These are phyloP conservation scores for Rhizoclosmatium globosum DNA, from an alignment of 192 early-diverging fungal species.

Conservation along the genomic window DNA sequence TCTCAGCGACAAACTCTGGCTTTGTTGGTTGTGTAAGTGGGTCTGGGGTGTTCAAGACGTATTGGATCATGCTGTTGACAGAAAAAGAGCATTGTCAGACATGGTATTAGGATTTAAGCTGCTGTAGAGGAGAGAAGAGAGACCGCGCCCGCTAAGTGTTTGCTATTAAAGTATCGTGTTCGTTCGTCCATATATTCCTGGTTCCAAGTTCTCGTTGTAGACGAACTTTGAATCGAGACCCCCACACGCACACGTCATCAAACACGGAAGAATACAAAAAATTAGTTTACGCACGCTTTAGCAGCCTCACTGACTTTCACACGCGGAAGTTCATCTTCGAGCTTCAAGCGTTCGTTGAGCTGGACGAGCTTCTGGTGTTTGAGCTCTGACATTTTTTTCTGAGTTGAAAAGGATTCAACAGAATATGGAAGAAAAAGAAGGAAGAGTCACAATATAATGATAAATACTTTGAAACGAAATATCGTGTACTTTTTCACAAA, in stretches of 20 bases:
- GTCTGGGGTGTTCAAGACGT: constrained; percentile 56
- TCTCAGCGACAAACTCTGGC: constrained; percentile 56
- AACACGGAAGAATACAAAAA: background rate
- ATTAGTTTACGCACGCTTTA: constrained; percentile 52
- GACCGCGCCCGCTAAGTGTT: too few relatives aligned
- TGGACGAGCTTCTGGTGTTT: constrained; percentile 59
- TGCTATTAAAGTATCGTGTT: too few relatives aligned
- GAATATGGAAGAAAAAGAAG: too few relatives aligned
- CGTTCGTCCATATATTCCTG: too few relatives aligned
- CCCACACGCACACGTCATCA: background rate
- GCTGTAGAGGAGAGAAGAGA: too few relatives aligned
- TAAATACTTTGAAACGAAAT: too few relatives aligned
- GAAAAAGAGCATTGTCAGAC: background rate
- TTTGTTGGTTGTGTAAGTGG: constrained; percentile 55
- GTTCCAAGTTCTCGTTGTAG: too few relatives aligned
- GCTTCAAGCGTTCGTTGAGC: constrained; percentile 60
- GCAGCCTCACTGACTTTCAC: constrained; percentile 64
- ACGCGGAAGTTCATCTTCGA: constrained; percentile 63
- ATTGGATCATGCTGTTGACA: constrained; percentile 49
- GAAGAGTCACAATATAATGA: too few relatives aligned
- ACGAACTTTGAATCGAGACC: too few relatives aligned
- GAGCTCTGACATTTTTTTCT: constrained; percentile 52
- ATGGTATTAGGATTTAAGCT: too few relatives aligned
- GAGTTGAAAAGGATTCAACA: too few relatives aligned
- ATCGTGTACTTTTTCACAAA: too few relatives aligned